Evolutionary conservation across 2,329 filamentous ascomycete genomes (phyloP), one percentile per base, ranked within the genome.

Genomic region (Claviceps cyperi): DNA sequence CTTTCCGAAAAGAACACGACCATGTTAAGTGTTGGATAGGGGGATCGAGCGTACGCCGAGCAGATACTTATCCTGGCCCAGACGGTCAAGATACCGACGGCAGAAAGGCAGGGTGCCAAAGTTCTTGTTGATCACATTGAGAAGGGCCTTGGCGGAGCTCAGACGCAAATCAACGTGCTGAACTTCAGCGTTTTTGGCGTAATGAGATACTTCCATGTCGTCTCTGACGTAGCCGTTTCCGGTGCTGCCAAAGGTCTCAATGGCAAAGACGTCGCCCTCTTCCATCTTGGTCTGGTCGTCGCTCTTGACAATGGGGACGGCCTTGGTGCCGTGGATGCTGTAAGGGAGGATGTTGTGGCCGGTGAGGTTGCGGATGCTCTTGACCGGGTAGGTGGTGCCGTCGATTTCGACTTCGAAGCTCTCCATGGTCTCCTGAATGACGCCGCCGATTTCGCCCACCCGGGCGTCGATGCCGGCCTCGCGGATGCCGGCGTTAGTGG

Each of bases 41-140:
- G 7, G 6, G 13, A 9, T 24, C 11, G 4, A 15, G 19, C 81
- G 66, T 72, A 91, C 86, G 44, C 90, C 90, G 7, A 95, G 75
- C 38, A 95, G 77, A 64, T 97, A 96, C 68, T 95, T 95, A 54
- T 96, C 88, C 65, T 94, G 86, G 24, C 91, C 90, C n/a, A 96
- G 69, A 50, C 90, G 83, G 68, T 96, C 90, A 53, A 97, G 74
- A 64, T 95, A 96, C 57, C 90, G 81, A 55, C 90, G 77, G 67
- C 88, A 95, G 68, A 89, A 97, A 2, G 89, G 89, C 58, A 97
- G 69, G 1, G 89, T 95, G 56, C 88, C 87, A 65, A 96, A 97
- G 69, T 95, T 95, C 76, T 94, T 94, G 70, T 87, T 92, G 66
- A 97, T 96, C 35, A 88, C 83, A 60, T 78, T 92, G 57, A 95